Evolutionary conservation across 768 basidiomycete species (phyloP).

Genomic region (Lentinula sp.): DNA sequence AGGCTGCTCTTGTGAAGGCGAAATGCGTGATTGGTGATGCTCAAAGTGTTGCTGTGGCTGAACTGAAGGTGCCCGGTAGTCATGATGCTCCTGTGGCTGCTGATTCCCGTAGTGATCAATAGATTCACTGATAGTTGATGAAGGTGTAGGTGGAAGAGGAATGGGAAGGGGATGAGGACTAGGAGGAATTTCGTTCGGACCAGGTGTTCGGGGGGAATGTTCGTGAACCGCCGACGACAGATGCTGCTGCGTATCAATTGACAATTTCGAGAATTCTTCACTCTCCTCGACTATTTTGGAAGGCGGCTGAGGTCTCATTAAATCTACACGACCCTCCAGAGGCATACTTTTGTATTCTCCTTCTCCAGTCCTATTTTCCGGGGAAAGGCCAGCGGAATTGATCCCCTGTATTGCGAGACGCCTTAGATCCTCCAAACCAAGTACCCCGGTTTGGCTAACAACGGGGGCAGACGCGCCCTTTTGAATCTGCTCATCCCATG

Average conservation of each 20-base stretch:
- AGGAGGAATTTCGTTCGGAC: slow-evolving; percentile 53
- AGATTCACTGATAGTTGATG: not conserved
- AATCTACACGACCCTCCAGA: slow-evolving; percentile 81
- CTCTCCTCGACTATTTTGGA: slow-evolving; percentile 9
- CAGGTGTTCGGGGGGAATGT: slow-evolving; percentile 49
- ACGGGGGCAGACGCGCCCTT: slow-evolving; percentile 13
- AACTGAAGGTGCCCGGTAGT: not conserved
- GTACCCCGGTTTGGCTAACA: slow-evolving; percentile 21
- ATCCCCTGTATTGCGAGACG: slow-evolving; percentile 57
- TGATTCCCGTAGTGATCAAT: not conserved
- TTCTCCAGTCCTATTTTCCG: slow-evolving; percentile 30
- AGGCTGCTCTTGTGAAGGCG: slow-evolving; percentile 14
- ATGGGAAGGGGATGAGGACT: slow-evolving; percentile 46
- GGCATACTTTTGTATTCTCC: slow-evolving; percentile 81
- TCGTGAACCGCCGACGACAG: not conserved
- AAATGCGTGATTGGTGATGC: slow-evolving; percentile 13
- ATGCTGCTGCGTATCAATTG: not conserved
- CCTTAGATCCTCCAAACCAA: slow-evolving; percentile 62
- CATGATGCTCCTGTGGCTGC: not conserved
- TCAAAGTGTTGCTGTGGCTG: not conserved
- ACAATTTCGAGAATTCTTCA: slow-evolving; percentile 4
- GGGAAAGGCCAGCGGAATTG: slow-evolving; percentile 18
- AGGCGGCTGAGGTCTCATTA: slow-evolving; percentile 57
- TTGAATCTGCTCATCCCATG: slow-evolving; percentile 54
- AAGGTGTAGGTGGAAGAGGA: slow-evolving; percentile 36